Evolutionary conservation across 1,139 yeast species (phyloP).

Genomic region (Suhomyces anneliseae): DNA sequence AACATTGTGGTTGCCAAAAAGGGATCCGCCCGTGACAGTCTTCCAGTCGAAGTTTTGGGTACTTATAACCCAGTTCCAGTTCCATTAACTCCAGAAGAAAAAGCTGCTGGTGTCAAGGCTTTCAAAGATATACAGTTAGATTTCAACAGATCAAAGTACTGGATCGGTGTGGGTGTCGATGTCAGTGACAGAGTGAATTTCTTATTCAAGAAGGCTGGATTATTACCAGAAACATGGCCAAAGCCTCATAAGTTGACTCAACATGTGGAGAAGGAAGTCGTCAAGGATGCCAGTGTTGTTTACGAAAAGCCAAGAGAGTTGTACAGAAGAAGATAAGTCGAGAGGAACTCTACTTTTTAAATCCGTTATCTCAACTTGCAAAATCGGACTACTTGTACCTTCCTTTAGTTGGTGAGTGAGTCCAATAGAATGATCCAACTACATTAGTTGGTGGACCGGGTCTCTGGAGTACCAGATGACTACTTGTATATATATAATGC

Average conservation of each 20-base stretch:
- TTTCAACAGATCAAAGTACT: conserved; percentile 88
- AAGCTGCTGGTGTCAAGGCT: conserved; percentile 54
- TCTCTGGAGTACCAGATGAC: background rate
- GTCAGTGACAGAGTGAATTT: conserved; percentile 82
- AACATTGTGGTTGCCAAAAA: conserved; percentile 88
- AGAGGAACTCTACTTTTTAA: background rate
- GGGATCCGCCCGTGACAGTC: conserved; percentile 69
- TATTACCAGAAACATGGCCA: conserved; percentile 77
- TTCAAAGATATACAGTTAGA: conserved; percentile 80
- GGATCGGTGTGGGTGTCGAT: conserved; percentile 99
- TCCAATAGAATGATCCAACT: background rate
- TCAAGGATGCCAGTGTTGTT: conserved; percentile 27
- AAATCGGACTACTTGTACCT: background rate
- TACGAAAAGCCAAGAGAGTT: conserved; percentile 37
- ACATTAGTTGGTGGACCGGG: background rate
- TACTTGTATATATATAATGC: background rate
- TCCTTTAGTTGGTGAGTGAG: too few species aligned
- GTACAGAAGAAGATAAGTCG: conserved; percentile 31
- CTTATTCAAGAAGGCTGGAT: conserved; percentile 75
- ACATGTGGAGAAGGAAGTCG: conserved; percentile 31
- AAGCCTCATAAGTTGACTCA: conserved; percentile 38
- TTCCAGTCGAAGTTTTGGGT: conserved; percentile 94
- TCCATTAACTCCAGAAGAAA: conserved; percentile 63
- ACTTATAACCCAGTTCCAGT: conserved; percentile 85
- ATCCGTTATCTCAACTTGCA: too few species aligned